A percentile compares a stretch with the other conserved stretches of the same genome.
phyloP scores from a whole-genome alignment of 257 asterid genomes.

The Rhazya stricta region DNA sequence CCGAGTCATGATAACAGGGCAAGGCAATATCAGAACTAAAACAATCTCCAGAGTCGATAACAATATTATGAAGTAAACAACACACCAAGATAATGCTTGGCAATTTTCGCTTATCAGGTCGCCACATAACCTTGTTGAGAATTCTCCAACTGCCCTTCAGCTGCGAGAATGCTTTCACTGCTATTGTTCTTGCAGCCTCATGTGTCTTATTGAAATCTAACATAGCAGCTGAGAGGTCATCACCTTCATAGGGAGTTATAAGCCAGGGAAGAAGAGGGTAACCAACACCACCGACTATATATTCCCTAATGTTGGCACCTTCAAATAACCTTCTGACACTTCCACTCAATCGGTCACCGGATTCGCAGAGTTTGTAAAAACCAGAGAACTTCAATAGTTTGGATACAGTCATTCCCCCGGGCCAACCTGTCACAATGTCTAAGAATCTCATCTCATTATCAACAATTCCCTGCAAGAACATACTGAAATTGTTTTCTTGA shows the following conservation, averaged over 20 bases:
- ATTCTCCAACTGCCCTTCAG: conserved; percentile 97
- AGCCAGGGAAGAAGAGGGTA: conserved; percentile 98
- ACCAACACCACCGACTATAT: conserved; percentile 65
- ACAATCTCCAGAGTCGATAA: conserved; percentile 75
- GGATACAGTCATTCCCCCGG: conserved; percentile 87
- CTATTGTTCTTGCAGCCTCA: conserved; percentile 50
- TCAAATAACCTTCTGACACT: conserved; percentile 16
- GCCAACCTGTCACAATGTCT: conserved; percentile 94
- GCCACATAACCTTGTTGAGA: conserved; percentile 95
- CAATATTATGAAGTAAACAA: conserved; percentile 84
- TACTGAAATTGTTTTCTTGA: conserved; percentile 80
- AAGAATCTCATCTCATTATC: conserved; percentile 64
- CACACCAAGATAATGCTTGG: conserved; percentile 88
- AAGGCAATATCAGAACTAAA: conserved; percentile 54
- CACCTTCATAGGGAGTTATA: conserved; percentile 54
- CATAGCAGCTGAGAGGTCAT: conserved; percentile 26
- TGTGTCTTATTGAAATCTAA: conserved; percentile 41
- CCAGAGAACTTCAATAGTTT: conserved; percentile 69
- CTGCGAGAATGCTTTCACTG: conserved; percentile 57
- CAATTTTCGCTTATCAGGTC: conserved; percentile 84
- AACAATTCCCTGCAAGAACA: conserved; percentile 86
- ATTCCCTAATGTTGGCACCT: conserved; percentile 58
- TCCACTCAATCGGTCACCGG: conserved; percentile 63
- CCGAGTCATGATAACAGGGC: conserved; percentile 59
- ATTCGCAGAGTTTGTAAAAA: conserved; percentile 67